Conservation (phyloP, 1,284 basidiomycete species). For the Ganoderma leucocontextum region DNA sequence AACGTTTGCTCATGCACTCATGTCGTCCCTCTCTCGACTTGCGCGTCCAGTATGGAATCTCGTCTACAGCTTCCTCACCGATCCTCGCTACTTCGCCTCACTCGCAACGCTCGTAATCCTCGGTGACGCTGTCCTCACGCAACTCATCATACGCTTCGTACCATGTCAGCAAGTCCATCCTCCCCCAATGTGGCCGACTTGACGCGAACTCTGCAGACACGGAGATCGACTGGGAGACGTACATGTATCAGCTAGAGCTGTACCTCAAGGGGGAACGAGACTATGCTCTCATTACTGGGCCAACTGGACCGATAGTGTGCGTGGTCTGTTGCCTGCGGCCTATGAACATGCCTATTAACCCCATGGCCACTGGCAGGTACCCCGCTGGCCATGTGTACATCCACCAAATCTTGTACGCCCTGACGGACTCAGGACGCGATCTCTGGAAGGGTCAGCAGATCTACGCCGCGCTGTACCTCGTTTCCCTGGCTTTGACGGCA, state of each 20-base stretch:
- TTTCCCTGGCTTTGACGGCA: slow-evolving; percentile 70
- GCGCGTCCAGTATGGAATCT: slow-evolving; percentile 20
- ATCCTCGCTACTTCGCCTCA: slow-evolving; percentile 71
- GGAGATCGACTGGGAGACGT: slow-evolving; percentile 98
- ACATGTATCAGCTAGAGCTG: slow-evolving; percentile 86
- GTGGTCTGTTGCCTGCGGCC: slow-evolving; percentile 40
- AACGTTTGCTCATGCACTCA: slow-evolving; percentile 1
- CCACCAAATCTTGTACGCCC: slow-evolving; percentile 75
- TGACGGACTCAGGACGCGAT: slow-evolving; percentile 72
- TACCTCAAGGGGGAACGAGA: slow-evolving; percentile 87
- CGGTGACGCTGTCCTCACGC: slow-evolving; percentile 79
- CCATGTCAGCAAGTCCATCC: slow-evolving; percentile 62
- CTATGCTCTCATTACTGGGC: slow-evolving; percentile 88
- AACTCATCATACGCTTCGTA: slow-evolving; percentile 81
- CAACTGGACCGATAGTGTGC: slow-evolving; percentile 94
- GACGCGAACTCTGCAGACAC: slow-evolving; percentile 70
- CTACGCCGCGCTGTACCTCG: slow-evolving; percentile 78
- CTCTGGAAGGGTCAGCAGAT: slow-evolving; percentile 80
- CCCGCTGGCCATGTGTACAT: slow-evolving; percentile 94
- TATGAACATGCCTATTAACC: background rate
- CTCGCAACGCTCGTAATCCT: slow-evolving; percentile 70
- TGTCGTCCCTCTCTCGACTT: slow-evolving; percentile 18
- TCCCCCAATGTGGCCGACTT: slow-evolving; percentile 22
- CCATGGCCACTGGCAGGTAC: slow-evolving; percentile 65
- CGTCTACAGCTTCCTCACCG: slow-evolving; percentile 52